Conservation (phyloP, 768 basidiomycete species). For the Leucocoprinus leucothites region DNA sequence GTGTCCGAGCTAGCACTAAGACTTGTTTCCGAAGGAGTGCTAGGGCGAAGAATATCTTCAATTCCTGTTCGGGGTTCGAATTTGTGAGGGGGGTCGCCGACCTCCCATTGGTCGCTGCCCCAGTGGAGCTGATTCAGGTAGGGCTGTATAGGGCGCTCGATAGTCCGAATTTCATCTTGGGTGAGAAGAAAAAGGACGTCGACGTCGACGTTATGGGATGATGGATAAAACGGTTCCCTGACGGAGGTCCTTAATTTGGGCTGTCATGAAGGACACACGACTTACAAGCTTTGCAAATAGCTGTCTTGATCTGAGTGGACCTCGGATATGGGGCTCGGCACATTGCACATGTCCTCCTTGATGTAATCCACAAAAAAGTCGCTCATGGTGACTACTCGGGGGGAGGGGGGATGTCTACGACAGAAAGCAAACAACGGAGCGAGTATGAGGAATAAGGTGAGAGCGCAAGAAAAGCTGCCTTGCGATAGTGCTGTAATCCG, state of each 20-base stretch:
- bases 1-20: background rate
- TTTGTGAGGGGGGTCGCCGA: background rate
- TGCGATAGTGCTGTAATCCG: background rate
- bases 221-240: background rate
- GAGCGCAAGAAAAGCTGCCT: background rate
- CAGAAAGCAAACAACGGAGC: background rate
- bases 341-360: conserved; percentile 1
- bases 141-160: background rate
- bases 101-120: background rate
- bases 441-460: background rate
- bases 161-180: background rate
- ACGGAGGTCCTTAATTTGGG: background rate
- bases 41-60: background rate
- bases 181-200: background rate
- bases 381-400: background rate
- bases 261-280: background rate
- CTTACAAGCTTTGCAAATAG: background rate
- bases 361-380: background rate
- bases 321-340: background rate
- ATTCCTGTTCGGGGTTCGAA: background rate
- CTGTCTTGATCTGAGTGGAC: background rate
- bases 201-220: background rate
- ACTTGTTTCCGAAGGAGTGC: background rate
- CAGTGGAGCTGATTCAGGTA: background rate
- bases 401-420: background rate